Conservation (phyloP, 140 eudicot species). For the Ambrosia hybrid region DNA sequence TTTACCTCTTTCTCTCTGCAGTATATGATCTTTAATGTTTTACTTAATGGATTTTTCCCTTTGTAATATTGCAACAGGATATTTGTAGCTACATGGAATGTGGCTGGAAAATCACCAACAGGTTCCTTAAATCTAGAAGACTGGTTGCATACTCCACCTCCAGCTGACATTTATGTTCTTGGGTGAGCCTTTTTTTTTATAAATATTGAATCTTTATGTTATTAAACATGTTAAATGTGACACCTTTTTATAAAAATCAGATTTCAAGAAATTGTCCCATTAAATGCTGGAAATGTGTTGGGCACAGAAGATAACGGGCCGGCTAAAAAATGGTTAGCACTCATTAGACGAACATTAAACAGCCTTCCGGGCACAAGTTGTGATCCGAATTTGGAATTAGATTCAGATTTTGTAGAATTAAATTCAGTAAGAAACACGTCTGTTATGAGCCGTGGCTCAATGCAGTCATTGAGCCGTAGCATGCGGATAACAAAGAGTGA, state of each 20-base stretch:
- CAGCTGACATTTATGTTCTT: slow-evolving; percentile 93
- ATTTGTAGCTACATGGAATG: slow-evolving; percentile 98
- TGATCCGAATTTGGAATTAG: slow-evolving; percentile 55
- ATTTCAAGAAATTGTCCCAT: slow-evolving; percentile 94
- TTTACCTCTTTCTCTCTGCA: slow-evolving; percentile 1
- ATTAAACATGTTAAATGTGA: slow-evolving; percentile 3
- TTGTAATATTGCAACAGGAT: slow-evolving; percentile 43
- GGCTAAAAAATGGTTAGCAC: slow-evolving; percentile 81
- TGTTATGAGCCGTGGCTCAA: slow-evolving; percentile 52
- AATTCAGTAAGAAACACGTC: slow-evolving; percentile 46
- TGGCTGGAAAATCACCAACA: slow-evolving; percentile 93
- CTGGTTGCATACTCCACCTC: slow-evolving; percentile 92
- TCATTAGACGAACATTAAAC: slow-evolving; percentile 68
- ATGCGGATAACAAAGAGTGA: slow-evolving; percentile 62
- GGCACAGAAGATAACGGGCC: slow-evolving; percentile 95
- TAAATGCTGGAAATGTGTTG: slow-evolving; percentile 92
- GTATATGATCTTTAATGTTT: neutral
- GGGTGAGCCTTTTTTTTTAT: slow-evolving; percentile 53
- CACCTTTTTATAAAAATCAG: slow-evolving; percentile 31
- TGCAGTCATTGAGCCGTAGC: slow-evolving; percentile 73
- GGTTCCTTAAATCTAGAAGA: slow-evolving; percentile 77
- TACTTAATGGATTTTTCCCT: neutral
- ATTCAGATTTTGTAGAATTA: slow-evolving; percentile 69
- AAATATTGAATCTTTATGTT: slow-evolving; percentile 9
- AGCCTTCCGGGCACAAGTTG: slow-evolving; percentile 64